Conservation (phyloP, 495 filamentous ascomycete species). For the Penicillium tannophilum region DNA sequence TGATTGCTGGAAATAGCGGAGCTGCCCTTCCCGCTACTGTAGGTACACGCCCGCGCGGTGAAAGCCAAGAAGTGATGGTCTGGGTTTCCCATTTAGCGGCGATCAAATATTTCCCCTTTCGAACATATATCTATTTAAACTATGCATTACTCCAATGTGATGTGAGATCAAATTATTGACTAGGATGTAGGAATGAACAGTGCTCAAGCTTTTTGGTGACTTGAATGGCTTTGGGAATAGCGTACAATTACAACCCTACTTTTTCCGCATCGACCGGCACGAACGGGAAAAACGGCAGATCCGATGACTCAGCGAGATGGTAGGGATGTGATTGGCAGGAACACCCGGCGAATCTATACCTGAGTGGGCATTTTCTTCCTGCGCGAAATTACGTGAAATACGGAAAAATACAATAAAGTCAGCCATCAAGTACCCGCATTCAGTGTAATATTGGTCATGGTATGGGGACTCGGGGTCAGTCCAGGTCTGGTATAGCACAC, state of each 20-base stretch:
- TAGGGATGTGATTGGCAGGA: conserved; percentile 18
- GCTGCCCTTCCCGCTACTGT: conserved; percentile 28
- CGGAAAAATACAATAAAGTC: neutral
- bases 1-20: conserved; percentile 24
- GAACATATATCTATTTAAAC: neutral
- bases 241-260: conserved; percentile 1
- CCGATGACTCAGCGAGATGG: conserved; percentile 16
- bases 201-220: neutral
- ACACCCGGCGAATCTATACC: conserved; percentile 3
- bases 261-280: conserved; percentile 10
- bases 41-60: conserved; percentile 32
- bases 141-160: neutral
- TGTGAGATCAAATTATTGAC: neutral
- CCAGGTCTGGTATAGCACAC: conserved; percentile 11
- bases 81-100: conserved; percentile 10
- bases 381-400: conserved; percentile 1
- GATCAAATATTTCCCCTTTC: conserved; percentile 4
- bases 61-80: conserved; percentile 26
- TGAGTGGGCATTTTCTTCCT: conserved; percentile 16
- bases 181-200: neutral
- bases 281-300: conserved; percentile 15
- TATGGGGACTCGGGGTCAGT: conserved; percentile 3
- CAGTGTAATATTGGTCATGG: neutral
- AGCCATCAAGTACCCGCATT: neutral
- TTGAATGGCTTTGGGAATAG: neutral